These are phyloP conservation scores for Wickerhamiella kazuoi DNA, from an alignment of 805 yeast species.

Conservation along the genomic window DNA sequence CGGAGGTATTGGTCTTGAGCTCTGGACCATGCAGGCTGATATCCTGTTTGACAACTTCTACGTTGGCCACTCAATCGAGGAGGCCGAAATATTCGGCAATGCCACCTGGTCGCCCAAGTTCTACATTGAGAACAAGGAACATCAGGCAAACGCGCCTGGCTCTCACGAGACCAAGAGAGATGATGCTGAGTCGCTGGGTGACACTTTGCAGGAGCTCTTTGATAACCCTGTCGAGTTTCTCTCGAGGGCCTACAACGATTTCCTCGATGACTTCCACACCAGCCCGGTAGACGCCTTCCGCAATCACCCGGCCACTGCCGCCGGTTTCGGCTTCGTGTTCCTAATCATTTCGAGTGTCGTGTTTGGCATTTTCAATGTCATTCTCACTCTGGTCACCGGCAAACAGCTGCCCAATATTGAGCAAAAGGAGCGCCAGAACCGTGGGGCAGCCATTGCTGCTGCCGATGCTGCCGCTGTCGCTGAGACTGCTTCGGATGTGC, in stretches of 20 bases:
- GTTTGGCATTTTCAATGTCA: slow-evolving; percentile 15
- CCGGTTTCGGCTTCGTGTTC: slow-evolving; percentile 15
- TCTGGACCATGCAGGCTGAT: slow-evolving; percentile 71
- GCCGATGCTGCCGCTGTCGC: neutral
- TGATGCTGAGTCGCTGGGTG: neutral
- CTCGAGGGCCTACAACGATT: slow-evolving; percentile 15
- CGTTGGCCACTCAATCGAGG: slow-evolving; percentile 65
- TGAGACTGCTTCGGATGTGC: too few species aligned
- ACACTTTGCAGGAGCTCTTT: slow-evolving; percentile 16
- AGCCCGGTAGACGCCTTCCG: slow-evolving; percentile 20
- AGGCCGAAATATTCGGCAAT: slow-evolving; percentile 75
- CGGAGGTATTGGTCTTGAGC: slow-evolving; percentile 73
- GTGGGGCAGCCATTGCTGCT: neutral
- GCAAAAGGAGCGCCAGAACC: neutral
- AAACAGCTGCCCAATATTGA: slow-evolving; percentile 5
- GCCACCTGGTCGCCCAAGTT: slow-evolving; percentile 36
- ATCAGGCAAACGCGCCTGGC: slow-evolving; percentile 12
- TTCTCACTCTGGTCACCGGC: slow-evolving; percentile 8
- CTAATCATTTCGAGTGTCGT: slow-evolving; percentile 13
- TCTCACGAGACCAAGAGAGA: slow-evolving; percentile 8
- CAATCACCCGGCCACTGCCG: slow-evolving; percentile 22
- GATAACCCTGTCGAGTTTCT: slow-evolving; percentile 21
- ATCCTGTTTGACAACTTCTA: slow-evolving; percentile 70
- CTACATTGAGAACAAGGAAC: slow-evolving; percentile 17
- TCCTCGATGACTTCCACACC: slow-evolving; percentile 16